These are phyloP conservation scores for Zoysia pacifica DNA, from an alignment of 176 grass and related monocot species.

Conservation along the genomic window DNA sequence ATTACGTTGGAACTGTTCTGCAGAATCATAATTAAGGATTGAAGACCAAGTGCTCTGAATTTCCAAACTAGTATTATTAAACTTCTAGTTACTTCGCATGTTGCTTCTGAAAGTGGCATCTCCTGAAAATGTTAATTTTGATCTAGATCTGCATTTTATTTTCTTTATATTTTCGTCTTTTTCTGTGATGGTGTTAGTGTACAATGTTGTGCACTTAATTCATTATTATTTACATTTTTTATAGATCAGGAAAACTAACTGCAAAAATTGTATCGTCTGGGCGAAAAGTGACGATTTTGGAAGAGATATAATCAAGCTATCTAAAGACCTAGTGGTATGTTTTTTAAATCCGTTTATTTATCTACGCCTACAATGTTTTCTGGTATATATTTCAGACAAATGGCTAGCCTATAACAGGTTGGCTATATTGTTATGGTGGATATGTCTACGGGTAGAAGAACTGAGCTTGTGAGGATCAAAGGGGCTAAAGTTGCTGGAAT, in stretches of 20 bases:
- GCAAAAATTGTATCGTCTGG: constrained; percentile 75
- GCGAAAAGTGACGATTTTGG: constrained; percentile 71
- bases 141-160: background rate
- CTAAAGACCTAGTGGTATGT: constrained; percentile 63
- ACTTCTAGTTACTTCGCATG: background rate
- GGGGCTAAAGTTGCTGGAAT: constrained; percentile 79
- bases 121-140: constrained; percentile 13
- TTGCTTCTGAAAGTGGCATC: constrained; percentile 15
- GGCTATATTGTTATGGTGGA: constrained; percentile 97
- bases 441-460: constrained; percentile 56
- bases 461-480: constrained; percentile 64
- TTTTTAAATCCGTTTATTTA: background rate
- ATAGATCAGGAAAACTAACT: constrained; percentile 65
- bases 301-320: constrained; percentile 66
- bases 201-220: constrained; percentile 12
- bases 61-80: background rate
- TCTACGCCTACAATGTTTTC: background rate
- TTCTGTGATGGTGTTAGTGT: constrained; percentile 8
- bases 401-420: constrained; percentile 51
- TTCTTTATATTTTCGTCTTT: background rate
- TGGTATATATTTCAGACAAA: background rate
- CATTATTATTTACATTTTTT: constrained; percentile 13
- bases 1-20: background rate
- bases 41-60: constrained; percentile 16
- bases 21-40: background rate